Evolutionary conservation across 129 eudicot species (phyloP).

Genomic region (Arctium lappa): DNA sequence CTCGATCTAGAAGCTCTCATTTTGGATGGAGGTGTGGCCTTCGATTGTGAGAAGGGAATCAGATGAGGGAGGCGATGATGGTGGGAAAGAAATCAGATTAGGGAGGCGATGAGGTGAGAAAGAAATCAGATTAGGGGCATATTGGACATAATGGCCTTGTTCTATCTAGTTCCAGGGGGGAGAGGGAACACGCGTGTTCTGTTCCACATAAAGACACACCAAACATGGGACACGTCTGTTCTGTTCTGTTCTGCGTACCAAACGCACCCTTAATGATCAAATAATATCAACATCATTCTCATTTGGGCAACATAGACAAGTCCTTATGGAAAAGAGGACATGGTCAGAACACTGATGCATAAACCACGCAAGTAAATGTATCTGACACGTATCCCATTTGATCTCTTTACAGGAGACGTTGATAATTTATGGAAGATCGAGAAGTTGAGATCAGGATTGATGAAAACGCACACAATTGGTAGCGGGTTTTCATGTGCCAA

Average conservation of each 20-base stretch:
- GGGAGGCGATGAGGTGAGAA: too few relatives aligned
- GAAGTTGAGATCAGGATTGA: conserved; percentile 59
- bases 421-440: conserved; percentile 81
- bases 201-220: too few relatives aligned
- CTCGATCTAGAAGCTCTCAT: too few relatives aligned
- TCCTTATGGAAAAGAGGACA: background rate
- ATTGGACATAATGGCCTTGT: too few relatives aligned
- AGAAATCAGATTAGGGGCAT: too few relatives aligned
- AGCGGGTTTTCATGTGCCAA: conserved; percentile 87
- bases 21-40: too few relatives aligned
- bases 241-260: background rate
- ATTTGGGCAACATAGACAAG: background rate
- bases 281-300: background rate
- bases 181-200: too few relatives aligned
- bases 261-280: background rate
- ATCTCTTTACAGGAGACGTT: conserved; percentile 55
- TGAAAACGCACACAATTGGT: conserved; percentile 59
- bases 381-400: background rate
- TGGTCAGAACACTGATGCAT: background rate
- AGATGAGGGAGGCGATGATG: too few relatives aligned
- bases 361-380: background rate
- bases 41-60: too few relatives aligned
- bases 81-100: too few relatives aligned
- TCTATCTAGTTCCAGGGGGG: too few relatives aligned
- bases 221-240: too few relatives aligned